Conservation (phyloP, 2,329 filamentous ascomycete species). For the Tolypocladium inflatum region DNA sequence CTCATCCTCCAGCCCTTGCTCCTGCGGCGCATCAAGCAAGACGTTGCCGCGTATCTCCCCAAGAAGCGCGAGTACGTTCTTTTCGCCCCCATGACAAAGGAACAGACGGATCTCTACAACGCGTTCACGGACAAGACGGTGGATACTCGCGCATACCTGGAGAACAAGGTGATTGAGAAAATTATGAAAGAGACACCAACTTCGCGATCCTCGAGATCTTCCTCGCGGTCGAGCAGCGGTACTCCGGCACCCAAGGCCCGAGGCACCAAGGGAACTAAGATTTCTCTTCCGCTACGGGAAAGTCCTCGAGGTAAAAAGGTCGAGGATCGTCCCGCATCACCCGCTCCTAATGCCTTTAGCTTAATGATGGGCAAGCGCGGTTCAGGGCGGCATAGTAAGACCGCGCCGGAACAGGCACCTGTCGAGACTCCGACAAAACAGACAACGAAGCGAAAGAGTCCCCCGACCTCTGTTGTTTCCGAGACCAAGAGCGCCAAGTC, state of each 20-base stretch:
- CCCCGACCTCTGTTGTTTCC: conserved; percentile 20
- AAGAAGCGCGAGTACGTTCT: conserved; percentile 96
- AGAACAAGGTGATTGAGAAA: conserved; percentile 64
- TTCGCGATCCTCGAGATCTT: conserved; percentile 18
- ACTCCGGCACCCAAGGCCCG: conserved; percentile 8
- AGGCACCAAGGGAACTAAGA: conserved; percentile 7
- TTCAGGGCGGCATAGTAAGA: conserved; percentile 12
- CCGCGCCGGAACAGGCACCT: conserved; percentile 11
- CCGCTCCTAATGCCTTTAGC: conserved; percentile 36
- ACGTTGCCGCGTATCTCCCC: conserved; percentile 84
- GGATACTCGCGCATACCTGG: conserved; percentile 66
- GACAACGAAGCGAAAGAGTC: conserved; percentile 21
- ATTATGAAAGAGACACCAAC: conserved; percentile 31
- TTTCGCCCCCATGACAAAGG: conserved; percentile 82
- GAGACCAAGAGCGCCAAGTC: conserved; percentile 63
- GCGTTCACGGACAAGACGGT: conserved; percentile 46
- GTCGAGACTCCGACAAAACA: conserved; percentile 10
- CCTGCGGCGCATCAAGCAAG: conserved; percentile 79
- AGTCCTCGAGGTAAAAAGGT: conserved; percentile 23
- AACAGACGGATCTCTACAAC: conserved; percentile 85
- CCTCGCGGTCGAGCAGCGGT: conserved; percentile 30
- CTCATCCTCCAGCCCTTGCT: conserved; percentile 87
- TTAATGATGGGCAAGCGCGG: conserved; percentile 41
- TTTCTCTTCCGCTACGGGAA: conserved; percentile 24
- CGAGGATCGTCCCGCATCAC: conserved; percentile 10